These are phyloP conservation scores for Podospora comata DNA, from an alignment of 495 filamentous ascomycete genomes.

Conservation along the genomic window DNA sequence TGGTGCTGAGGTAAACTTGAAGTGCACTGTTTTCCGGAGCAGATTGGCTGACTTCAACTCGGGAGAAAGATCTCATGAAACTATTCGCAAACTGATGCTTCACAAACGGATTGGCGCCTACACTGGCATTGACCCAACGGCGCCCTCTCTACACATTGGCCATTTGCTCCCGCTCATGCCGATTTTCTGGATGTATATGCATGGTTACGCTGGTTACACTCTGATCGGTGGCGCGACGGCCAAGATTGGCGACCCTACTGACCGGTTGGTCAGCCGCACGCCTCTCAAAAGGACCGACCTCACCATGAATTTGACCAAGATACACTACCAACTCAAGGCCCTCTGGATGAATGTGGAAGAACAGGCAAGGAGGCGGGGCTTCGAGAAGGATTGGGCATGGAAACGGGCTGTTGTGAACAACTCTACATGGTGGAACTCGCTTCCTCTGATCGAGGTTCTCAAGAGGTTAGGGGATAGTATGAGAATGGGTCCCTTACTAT, in stretches of 20 bases:
- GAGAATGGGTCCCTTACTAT: conserved; percentile 80
- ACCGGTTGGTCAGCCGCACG: conserved; percentile 64
- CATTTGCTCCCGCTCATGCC: conserved; percentile 94
- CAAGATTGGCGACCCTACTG: conserved; percentile 84
- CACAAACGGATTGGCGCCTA: conserved; percentile 73
- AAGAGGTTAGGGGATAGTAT: conserved; percentile 65
- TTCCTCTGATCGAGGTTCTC: conserved; percentile 69
- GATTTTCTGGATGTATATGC: conserved; percentile 85
- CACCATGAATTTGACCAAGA: conserved; percentile 66
- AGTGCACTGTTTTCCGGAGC: background rate
- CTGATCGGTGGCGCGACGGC: conserved; percentile 84
- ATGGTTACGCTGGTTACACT: conserved; percentile 70
- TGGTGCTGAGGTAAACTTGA: background rate
- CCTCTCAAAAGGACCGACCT: conserved; percentile 52
- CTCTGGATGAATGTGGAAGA: conserved; percentile 69
- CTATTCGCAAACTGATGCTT: conserved; percentile 68
- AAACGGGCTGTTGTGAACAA: conserved; percentile 70
- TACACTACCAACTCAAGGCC: conserved; percentile 76
- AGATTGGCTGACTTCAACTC: background rate
- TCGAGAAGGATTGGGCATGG: conserved; percentile 59
- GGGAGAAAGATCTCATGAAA: conserved; percentile 47
- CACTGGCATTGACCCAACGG: conserved; percentile 89
- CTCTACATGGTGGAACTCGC: conserved; percentile 69
- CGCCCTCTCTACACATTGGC: conserved; percentile 83
- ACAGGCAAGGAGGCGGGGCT: conserved; percentile 60